These are phyloP conservation scores for Oenanthe javanica DNA, from an alignment of 140 eudicot species.

Conservation along the genomic window DNA sequence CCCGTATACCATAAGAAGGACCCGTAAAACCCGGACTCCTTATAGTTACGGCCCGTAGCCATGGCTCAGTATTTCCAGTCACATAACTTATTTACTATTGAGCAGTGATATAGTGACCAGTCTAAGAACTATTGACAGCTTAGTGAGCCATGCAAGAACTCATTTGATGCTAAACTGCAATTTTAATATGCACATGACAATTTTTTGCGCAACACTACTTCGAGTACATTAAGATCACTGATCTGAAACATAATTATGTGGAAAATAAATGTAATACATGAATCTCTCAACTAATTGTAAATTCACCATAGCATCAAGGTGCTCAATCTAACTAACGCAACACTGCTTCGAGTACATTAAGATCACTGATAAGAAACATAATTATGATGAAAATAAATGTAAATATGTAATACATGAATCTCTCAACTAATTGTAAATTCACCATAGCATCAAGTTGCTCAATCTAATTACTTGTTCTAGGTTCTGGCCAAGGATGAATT, in stretches of 20 bases:
- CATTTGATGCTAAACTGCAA: not conserved
- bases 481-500: not conserved
- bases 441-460: not conserved
- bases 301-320: not conserved
- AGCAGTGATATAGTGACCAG: slow-evolving; percentile 18
- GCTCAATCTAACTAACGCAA: too few relatives aligned
- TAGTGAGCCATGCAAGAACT: not conserved
- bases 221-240: not conserved
- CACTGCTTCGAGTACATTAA: not conserved
- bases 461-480: too few relatives aligned
- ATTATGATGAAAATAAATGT: too few relatives aligned
- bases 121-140: not conserved
- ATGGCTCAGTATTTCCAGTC: slow-evolving; percentile 91
- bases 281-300: too few relatives aligned
- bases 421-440: not conserved
- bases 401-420: too few relatives aligned
- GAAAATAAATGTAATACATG: too few relatives aligned
- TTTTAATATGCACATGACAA: not conserved
- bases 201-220: too few relatives aligned
- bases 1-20: too few relatives aligned
- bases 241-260: not conserved
- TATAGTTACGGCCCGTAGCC: slow-evolving; percentile 80
- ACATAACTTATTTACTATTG: slow-evolving; percentile 56
- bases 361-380: not conserved
- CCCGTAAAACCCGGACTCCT: slow-evolving; percentile 34